Percentiles rank a stretch among this genome's conserved stretches.
These are phyloP conservation scores for Salpingoeca rosetta DNA, from an alignment of 78 protist genomes.

Conservation along the genomic window DNA sequence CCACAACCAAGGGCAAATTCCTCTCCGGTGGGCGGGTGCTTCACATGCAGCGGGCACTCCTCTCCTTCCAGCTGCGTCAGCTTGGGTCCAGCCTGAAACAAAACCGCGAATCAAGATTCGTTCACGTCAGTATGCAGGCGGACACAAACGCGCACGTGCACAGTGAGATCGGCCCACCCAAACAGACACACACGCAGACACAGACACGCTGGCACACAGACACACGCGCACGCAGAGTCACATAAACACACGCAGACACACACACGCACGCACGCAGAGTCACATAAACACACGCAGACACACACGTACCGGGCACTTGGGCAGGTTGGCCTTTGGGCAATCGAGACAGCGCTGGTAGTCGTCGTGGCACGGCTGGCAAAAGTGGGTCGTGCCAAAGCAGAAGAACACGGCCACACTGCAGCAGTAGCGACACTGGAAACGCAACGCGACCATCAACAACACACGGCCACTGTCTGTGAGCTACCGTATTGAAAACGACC, in stretches of 20 bases:
- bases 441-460: too few relatives aligned
- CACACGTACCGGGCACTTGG: background rate
- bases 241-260: background rate
- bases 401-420: conserved; percentile 48
- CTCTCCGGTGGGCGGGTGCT: background rate
- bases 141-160: too few relatives aligned
- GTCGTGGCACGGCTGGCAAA: conserved; percentile 42
- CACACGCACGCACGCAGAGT: background rate
- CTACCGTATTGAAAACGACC: too few relatives aligned
- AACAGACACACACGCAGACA: too few relatives aligned
- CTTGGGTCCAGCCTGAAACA: background rate
- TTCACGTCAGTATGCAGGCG: too few relatives aligned
- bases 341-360: background rate
- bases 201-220: too few relatives aligned
- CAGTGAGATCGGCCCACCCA: too few relatives aligned
- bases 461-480: too few relatives aligned
- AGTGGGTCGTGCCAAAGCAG: conserved; percentile 63
- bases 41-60: background rate
- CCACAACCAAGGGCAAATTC: conserved; percentile 1
- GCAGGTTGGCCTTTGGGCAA: background rate
- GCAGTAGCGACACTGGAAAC: conserved; percentile 57
- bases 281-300: background rate
- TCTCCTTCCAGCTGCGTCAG: background rate
- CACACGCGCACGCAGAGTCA: too few relatives aligned
- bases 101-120: too few relatives aligned